Conservation (phyloP, 2,329 filamentous ascomycete genomes). For the Sphaerulina populicola region DNA sequence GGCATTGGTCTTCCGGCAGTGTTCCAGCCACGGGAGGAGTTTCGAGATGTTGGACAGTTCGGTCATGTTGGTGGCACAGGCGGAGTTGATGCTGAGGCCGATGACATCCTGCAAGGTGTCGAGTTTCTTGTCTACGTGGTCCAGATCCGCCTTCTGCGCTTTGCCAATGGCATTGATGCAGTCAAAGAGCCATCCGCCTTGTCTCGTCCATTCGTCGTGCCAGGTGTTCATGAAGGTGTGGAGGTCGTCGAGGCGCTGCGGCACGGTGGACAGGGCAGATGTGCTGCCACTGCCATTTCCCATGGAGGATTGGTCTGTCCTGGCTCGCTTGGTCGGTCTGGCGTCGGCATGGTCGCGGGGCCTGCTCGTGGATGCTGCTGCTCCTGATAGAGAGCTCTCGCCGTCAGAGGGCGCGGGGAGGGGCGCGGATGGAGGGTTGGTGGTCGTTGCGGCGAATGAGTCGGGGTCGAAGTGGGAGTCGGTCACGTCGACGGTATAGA, state of each 20-base stretch:
- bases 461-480: conserved; percentile 16
- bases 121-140: conserved; percentile 18
- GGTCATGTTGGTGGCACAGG: conserved; percentile 22
- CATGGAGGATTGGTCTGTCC: conserved; percentile 10
- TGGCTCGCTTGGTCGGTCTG: conserved; percentile 17
- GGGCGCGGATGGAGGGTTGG: no score
- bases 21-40: conserved; percentile 35
- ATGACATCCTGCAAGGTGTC: conserved; percentile 23
- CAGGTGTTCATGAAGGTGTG: conserved; percentile 17
- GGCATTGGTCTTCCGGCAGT: conserved; percentile 33
- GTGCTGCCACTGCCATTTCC: conserved; percentile 3
- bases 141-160: conserved; percentile 8
- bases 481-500: conserved; percentile 20
- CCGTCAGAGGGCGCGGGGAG: neutral
- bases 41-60: conserved; percentile 29
- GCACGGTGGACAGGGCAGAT: conserved; percentile 11
- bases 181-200: conserved; percentile 29
- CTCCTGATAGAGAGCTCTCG: conserved; percentile 6
- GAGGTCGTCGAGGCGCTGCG: conserved; percentile 13
- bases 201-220: conserved; percentile 26
- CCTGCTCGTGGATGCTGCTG: neutral
- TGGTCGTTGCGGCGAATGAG: conserved; percentile 11
- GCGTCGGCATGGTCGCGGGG: conserved; percentile 6
- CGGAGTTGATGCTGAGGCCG: conserved; percentile 24
- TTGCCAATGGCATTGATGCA: conserved; percentile 19